Base-by-base conservation (phyloP, 2,329 filamentous ascomycete genomes). In the Arthrobotrys sinensis region DNA sequence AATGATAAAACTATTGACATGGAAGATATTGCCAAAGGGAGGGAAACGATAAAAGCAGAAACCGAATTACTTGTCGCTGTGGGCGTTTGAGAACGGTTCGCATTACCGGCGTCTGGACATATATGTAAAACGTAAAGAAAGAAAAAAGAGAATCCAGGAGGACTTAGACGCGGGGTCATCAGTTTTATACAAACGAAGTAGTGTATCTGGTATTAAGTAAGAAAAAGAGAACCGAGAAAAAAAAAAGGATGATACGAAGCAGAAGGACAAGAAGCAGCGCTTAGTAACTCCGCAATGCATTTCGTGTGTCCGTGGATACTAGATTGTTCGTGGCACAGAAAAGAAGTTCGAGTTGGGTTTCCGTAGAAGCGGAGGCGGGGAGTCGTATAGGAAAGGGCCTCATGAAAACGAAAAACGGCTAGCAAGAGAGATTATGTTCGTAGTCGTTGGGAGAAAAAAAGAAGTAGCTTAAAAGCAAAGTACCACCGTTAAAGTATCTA, bases 271-370 rank as follows among this genome's bases (percentile, higher is more conserved):
- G 40, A 76, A 57, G 45, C 46, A 66, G 46, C 75, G 75, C 75
- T 78, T 72, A 57, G 48, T 64, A 75, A 78, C 48, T 71, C 80
- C 77, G 75, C 65, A 78, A 81, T 81, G 69, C 80, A 80, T 67
- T 78, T 78, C 75, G 67, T 72, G 67, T 72, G 75, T 71, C 75
- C 75, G 57, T 63, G 55, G 53, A 32, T 38, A 16, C 40, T 45
- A 62, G 46, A 53, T 73, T 46, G 32, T 71, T 78, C 75, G 57
- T 78, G 75, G 67, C 75, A 78, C 75, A 78, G 75, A 64, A 69
- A 28, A 28, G 24, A 28, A 68, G 70, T 67, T 65, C 66, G 75
- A 48, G 75, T 43, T 70, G 55, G 46, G 48, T 46, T 63, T 72
- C 45, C 34, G 62, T 60, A 64, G 57, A 60, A 71, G 46, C 52